Evolutionary conservation across 1,284 basidiomycete species (phyloP), one percentile per base, ranked within the genome.

Genomic region (Naganishia albida): DNA sequence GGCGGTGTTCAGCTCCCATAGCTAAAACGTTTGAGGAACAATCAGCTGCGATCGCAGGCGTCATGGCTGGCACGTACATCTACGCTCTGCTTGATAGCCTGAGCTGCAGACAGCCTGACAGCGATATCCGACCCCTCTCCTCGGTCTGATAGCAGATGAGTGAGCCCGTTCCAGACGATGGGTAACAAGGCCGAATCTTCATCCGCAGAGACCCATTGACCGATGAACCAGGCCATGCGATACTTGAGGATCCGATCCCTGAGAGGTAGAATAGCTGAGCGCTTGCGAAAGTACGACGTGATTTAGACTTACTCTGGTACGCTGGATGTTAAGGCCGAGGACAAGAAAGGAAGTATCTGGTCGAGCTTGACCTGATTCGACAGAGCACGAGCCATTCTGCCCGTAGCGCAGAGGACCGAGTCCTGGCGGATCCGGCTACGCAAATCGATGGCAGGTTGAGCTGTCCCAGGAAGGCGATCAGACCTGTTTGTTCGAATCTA

Each of bases 241-340:
- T 91, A 85, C 78, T 94, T 93, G 67, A 94, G 84, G 53, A 94
- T 89, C 0, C 90, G 88, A 72, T 88, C 91, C 64, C 90, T 93
- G 68, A 28, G 53, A 25, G 23, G 56, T 72, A 12, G 40, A 16
- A 28, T 20, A 16, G 25, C 15, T 30, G 26, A 54, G 28, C 40
- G 18, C 13, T 2, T 23, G 16, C 18, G 34, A 40, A 15, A 39
- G 20, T 18, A 2, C 16, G 23, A 50, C 16, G 28, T 3, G 38
- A 26, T 10, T 10, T 12, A 12, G 13, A 64, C 68, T 40, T 43
- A 70, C 66, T 68, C 68, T 34, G 62, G 30, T 7, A 43, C 43
- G 30, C 49, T 57, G 1, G 66, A 67, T 18, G 63, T 67, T 13
- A 66, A 54, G 1, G 63, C 55, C 12, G 68, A 39, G 18, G 65